Conservation (phyloP, 495 filamentous ascomycete species). For the Collariella sp. region DNA sequence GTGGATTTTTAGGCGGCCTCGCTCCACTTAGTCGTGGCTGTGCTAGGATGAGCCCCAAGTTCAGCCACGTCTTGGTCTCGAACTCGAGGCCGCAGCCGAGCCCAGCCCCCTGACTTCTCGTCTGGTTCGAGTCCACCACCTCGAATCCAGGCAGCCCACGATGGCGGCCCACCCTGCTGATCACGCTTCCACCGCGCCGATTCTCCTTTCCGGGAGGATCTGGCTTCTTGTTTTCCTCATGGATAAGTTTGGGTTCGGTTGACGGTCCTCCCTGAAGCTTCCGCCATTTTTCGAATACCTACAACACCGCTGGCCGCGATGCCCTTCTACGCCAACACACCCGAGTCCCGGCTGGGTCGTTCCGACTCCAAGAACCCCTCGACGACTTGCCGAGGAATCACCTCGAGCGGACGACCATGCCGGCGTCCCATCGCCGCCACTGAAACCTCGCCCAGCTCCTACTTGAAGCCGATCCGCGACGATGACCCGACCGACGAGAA, state of each 20-base stretch:
- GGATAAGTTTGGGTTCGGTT: not conserved
- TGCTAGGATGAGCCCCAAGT: not conserved
- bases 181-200: not conserved
- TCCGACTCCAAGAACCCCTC: slow-evolving; percentile 76
- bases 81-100: not conserved
- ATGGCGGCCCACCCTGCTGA: slow-evolving; percentile 14
- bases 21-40: not conserved
- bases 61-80: not conserved
- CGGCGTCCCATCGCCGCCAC: slow-evolving; percentile 52
- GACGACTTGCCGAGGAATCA: slow-evolving; percentile 83
- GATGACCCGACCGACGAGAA: slow-evolving; percentile 36
- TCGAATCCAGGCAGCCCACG: slow-evolving; percentile 12
- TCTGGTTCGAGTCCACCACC: slow-evolving; percentile 7
- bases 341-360: slow-evolving; percentile 68
- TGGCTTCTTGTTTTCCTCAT: not conserved
- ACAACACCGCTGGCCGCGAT: slow-evolving; percentile 34
- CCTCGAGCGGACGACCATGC: slow-evolving; percentile 66
- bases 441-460: slow-evolving; percentile 26
- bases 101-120: slow-evolving; percentile 9
- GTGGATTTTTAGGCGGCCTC: no score
- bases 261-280: not conserved
- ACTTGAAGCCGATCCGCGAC: slow-evolving; percentile 39
- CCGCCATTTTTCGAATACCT: not conserved
- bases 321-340: slow-evolving; percentile 74
- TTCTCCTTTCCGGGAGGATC: not conserved